Percentiles rank a stretch among this genome's conserved stretches.
Evolutionary conservation across 2,329 filamentous ascomycete genomes (phyloP).

Genomic region (Chrysosporium queenslandicum): DNA sequence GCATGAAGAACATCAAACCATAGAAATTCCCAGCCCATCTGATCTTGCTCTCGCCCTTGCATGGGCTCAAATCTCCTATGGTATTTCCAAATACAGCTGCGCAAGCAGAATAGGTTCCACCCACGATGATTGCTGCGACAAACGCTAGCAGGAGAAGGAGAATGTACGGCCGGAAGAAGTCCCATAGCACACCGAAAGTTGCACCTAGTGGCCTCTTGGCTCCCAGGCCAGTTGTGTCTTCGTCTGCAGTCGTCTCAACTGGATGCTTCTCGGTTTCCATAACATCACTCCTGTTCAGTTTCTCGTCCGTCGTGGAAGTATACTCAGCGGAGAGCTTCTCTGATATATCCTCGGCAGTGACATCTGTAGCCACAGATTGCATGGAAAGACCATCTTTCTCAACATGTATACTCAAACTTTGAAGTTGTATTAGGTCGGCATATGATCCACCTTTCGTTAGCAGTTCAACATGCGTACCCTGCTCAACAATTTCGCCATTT

Average conservation of each 20-base stretch:
- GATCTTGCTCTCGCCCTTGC: conserved; percentile 42
- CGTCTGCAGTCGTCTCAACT: conserved; percentile 18
- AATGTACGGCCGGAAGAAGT: conserved; percentile 35
- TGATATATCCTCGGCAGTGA: background rate
- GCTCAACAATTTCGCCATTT: conserved; percentile 21
- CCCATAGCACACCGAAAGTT: conserved; percentile 22
- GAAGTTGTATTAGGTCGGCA: conserved; percentile 38
- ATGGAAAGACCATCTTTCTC: conserved; percentile 9
- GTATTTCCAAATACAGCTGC: conserved; percentile 53
- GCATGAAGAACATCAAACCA: conserved; percentile 50
- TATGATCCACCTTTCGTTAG: conserved; percentile 29
- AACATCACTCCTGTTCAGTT: background rate
- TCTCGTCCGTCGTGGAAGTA: conserved; percentile 20
- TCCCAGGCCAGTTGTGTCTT: conserved; percentile 17
- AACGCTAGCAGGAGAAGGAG: conserved; percentile 41
- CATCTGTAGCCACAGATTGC: conserved; percentile 8
- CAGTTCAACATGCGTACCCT: conserved; percentile 22
- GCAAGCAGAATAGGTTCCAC: conserved; percentile 48
- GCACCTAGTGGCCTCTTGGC: conserved; percentile 20
- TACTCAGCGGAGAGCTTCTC: conserved; percentile 9
- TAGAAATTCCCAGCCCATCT: conserved; percentile 44
- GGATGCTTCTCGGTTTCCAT: conserved; percentile 5
- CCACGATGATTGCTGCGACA: conserved; percentile 44
- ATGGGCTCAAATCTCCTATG: conserved; percentile 48
- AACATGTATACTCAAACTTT: conserved; percentile 23